Evolutionary conservation across 768 basidiomycete genomes (phyloP), one percentile per base, ranked within the genome.

Genomic region (Mycena pura): DNA sequence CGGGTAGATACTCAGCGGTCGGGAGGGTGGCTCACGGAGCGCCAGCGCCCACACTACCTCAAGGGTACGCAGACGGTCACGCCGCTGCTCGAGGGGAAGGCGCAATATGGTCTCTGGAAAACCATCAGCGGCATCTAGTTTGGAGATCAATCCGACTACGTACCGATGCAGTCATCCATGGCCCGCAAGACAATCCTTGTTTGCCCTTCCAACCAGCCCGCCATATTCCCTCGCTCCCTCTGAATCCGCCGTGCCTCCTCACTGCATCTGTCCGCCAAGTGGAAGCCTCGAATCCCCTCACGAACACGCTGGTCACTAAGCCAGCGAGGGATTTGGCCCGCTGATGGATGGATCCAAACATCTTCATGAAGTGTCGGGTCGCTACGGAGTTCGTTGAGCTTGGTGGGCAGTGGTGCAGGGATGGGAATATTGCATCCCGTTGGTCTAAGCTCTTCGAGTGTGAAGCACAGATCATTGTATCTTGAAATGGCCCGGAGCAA

Each of bases 351-450:
- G 6, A 78, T 75, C 77, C 76, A 80, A 0, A 79, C 68, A 47
- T 79, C 78, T 31, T 78, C 71, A 71, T 79, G 72, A 0, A 82
- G 64, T 0, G 25, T 49, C 0, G 73, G 40, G 24, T 64, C 40
- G 9, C 72, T 68, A 6, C 67, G 68, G 6, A 77, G 69, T 2
- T 55, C 45, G 2, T 56, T 46, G 0, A 82, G 57, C 21, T 76
- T 65, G 0, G 69, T 74, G 0, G 74, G 74, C 0, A 81, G 72
- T 0, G 69, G 71, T 1, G 54, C 14, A 0, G 78, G 80, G 8
- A 80, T 46, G 0, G 74, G 77, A 13, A 81, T 72, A 0, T 49
- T 29, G 50, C 72, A 76, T 5, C 52, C 29, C 0, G 68, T 63
- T 7, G 70, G 28, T 19, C 66, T 43, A 5, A 76, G 60, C 2